These are phyloP conservation scores for Tolypocladium paradoxum DNA, from an alignment of 2,329 filamentous ascomycete genomes.

Conservation along the genomic window DNA sequence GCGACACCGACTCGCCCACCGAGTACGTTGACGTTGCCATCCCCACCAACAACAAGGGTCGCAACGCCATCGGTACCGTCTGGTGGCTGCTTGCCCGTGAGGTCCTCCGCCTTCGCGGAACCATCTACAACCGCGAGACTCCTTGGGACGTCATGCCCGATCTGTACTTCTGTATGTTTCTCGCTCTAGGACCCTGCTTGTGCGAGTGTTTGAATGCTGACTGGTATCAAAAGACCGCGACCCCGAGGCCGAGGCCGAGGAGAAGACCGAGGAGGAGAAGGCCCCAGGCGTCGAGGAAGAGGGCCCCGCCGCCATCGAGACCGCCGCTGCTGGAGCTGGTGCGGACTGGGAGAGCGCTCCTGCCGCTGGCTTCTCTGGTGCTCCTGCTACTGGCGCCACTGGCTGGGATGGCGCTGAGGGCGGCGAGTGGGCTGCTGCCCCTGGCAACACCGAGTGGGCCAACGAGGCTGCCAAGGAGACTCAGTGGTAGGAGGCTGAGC, in stretches of 20 bases:
- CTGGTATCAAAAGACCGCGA: conserved; percentile 62
- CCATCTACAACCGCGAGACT: conserved; percentile 87
- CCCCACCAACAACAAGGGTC: conserved; percentile 99
- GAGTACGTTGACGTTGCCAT: conserved; percentile 99
- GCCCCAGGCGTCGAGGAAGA: conserved; percentile 75
- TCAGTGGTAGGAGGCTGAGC: conserved; percentile 35
- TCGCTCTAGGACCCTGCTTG: neutral
- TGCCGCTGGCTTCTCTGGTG: conserved; percentile 58
- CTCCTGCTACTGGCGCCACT: conserved; percentile 36
- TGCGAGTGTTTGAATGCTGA: conserved; percentile 5
- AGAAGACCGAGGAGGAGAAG: conserved; percentile 94
- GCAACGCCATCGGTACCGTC: conserved; percentile 94
- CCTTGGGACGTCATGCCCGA: conserved; percentile 99
- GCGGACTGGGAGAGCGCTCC: conserved; percentile 76
- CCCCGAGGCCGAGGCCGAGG: conserved; percentile 98
- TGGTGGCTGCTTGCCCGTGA: conserved; percentile 99
- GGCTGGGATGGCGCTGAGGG: conserved; percentile 48
- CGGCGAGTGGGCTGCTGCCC: conserved; percentile 54
- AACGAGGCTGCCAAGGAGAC: conserved; percentile 43
- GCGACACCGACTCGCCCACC: conserved; percentile 98
- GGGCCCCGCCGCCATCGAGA: conserved; percentile 66
- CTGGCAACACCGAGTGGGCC: conserved; percentile 60
- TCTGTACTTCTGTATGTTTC: conserved; percentile 85
- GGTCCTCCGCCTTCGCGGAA: conserved; percentile 97
- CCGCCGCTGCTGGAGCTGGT: conserved; percentile 55